phyloP scores from a whole-genome alignment of 345 rosid genomes.

The Euclidium syriacum region DNA sequence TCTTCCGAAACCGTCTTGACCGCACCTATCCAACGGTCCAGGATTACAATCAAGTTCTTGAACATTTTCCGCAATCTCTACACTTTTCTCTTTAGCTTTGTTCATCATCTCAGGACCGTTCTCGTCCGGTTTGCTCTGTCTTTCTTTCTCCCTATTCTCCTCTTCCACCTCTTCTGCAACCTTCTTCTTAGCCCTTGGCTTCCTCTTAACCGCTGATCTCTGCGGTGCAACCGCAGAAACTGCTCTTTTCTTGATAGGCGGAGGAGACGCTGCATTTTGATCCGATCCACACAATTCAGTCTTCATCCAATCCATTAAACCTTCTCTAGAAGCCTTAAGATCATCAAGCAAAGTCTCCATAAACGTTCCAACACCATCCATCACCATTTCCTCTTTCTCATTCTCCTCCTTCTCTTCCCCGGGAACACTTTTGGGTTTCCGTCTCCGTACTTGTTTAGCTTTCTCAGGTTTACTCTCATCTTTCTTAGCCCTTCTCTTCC shows the following conservation, averaged over 20 bases:
- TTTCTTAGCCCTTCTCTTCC: conserved; percentile 20
- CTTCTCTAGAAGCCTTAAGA: conserved; percentile 25
- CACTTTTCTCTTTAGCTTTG: background rate
- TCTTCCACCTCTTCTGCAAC: background rate
- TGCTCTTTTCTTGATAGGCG: conserved; percentile 1
- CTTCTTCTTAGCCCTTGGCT: conserved; percentile 4
- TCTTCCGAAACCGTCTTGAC: background rate
- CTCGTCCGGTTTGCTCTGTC: background rate
- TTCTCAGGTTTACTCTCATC: conserved; percentile 20
- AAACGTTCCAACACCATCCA: conserved; percentile 18
- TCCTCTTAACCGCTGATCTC: conserved; percentile 3
- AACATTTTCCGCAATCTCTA: background rate
- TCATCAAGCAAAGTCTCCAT: conserved; percentile 30
- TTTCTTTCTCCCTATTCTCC: background rate
- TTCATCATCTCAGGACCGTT: background rate
- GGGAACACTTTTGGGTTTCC: conserved; percentile 9
- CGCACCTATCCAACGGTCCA: background rate
- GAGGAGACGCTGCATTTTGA: background rate
- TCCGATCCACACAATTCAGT: conserved; percentile 12
- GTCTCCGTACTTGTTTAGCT: conserved; percentile 10
- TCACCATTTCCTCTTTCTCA: background rate
- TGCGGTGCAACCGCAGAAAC: background rate
- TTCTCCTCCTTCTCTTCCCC: conserved; percentile 8
- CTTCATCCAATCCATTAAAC: conserved; percentile 26
- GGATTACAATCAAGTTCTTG: background rate